phyloP scores from a whole-genome alignment of 2,329 filamentous ascomycete species.

The Aaosphaeria arxii region DNA sequence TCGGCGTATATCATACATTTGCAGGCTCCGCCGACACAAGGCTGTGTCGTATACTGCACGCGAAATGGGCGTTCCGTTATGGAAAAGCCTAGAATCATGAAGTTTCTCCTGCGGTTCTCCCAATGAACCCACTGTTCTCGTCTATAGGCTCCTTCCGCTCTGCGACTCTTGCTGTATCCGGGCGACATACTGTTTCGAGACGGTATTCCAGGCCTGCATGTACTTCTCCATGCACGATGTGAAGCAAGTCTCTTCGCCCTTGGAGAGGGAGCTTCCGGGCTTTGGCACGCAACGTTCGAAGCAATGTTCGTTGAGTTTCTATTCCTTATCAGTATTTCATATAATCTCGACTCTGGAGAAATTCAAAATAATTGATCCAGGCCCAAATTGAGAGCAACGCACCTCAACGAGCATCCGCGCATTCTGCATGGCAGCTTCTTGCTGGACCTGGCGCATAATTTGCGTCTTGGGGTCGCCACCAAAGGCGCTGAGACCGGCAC shows the following conservation, averaged over 20 bases:
- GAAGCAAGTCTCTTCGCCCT: slow-evolving; percentile 49
- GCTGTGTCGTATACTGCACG: too few species aligned
- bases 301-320: slow-evolving; percentile 58
- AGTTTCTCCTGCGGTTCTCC: too few species aligned
- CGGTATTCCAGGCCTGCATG: slow-evolving; percentile 53
- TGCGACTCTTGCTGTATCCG: slow-evolving; percentile 45
- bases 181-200: slow-evolving; percentile 48
- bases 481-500: slow-evolving; percentile 22
- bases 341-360: neutral
- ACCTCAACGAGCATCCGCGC: slow-evolving; percentile 51
- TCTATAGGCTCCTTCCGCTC: slow-evolving; percentile 1
- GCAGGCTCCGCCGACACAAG: too few species aligned
- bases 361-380: neutral
- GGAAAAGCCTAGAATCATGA: too few species aligned
- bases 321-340: slow-evolving; percentile 1
- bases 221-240: slow-evolving; percentile 56
- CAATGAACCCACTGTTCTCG: too few species aligned
- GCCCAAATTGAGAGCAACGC: slow-evolving; percentile 5
- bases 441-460: slow-evolving; percentile 52
- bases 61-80: too few species aligned
- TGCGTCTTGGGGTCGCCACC: slow-evolving; percentile 43
- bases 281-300: slow-evolving; percentile 55
- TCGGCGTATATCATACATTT: too few species aligned
- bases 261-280: slow-evolving; percentile 49
- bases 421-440: slow-evolving; percentile 52